phyloP scores from a whole-genome alignment of 208 protist genomes.

The Leishmania braziliensis region DNA sequence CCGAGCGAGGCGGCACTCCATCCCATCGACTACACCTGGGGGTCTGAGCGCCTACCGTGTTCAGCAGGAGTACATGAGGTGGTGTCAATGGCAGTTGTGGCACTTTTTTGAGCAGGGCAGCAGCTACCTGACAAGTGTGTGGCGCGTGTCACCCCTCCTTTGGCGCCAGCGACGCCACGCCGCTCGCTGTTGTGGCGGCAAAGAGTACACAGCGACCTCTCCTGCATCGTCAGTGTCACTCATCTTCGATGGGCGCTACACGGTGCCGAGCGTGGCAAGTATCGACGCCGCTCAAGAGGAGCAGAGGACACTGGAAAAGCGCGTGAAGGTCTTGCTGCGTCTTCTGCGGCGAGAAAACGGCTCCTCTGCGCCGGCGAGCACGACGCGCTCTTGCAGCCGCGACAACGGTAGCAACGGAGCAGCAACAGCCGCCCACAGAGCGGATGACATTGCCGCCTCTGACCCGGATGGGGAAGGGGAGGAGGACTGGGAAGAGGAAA shows the following conservation, averaged over 20 bases:
- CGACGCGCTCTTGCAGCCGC: neutral
- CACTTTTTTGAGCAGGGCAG: slow-evolving; percentile 44
- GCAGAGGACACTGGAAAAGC: slow-evolving; percentile 4
- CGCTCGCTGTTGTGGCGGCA: neutral
- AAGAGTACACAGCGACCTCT: neutral
- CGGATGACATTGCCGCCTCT: neutral
- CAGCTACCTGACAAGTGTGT: slow-evolving; percentile 41
- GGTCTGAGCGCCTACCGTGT: slow-evolving; percentile 31
- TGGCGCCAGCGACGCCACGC: neutral
- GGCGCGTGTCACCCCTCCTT: slow-evolving; percentile 16
- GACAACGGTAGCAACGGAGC: neutral
- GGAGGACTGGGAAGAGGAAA: slow-evolving; percentile 6
- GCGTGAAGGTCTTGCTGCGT: slow-evolving; percentile 9
- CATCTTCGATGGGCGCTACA: slow-evolving; percentile 33
- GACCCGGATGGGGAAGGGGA: neutral
- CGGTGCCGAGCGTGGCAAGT: slow-evolving; percentile 21
- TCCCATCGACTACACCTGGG: slow-evolving; percentile 12
- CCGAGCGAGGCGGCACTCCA: neutral
- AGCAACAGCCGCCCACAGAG: neutral
- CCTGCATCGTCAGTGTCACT: neutral
- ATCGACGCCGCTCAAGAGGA: slow-evolving; percentile 14
- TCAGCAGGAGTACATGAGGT: slow-evolving; percentile 31
- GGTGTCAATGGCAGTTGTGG: slow-evolving; percentile 46
- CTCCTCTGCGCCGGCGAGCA: neutral
- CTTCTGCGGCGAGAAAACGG: slow-evolving; percentile 26